Evolutionary conservation across 352 stramenopile species (phyloP).

Genomic region (Pythium brassicae): DNA sequence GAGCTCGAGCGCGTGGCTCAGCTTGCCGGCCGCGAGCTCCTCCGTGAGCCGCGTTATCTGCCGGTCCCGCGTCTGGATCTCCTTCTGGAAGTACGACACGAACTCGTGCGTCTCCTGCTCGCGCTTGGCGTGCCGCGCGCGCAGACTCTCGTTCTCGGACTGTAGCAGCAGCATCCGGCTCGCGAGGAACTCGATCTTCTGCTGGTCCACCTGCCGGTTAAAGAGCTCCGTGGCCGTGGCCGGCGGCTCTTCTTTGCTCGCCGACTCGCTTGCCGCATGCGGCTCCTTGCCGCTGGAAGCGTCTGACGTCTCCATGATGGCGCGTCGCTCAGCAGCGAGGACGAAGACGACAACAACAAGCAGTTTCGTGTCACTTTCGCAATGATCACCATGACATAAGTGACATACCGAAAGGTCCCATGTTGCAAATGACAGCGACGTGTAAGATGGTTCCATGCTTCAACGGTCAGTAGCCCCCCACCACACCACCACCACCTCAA

Average conservation of each 20-base stretch:
- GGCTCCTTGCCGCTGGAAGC: neutral
- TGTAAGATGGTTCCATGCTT: too few relatives aligned
- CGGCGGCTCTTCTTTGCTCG: neutral
- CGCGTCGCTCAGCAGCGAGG: neutral
- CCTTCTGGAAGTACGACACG: constrained; percentile 92
- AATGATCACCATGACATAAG: too few relatives aligned
- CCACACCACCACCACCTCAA: constrained; percentile 4
- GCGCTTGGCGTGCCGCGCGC: constrained; percentile 74
- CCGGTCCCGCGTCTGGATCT: constrained; percentile 85
- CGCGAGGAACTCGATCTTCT: constrained; percentile 60
- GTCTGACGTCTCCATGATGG: constrained; percentile 9
- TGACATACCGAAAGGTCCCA: too few relatives aligned
- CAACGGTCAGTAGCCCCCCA: too few relatives aligned
- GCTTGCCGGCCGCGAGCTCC: constrained; percentile 59
- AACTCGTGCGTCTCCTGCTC: constrained; percentile 94
- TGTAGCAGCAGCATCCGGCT: constrained; percentile 58
- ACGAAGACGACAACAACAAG: too few relatives aligned
- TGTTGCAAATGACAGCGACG: too few relatives aligned
- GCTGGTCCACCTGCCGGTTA: constrained; percentile 59
- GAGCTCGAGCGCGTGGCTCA: constrained; percentile 61
- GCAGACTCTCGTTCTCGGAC: constrained; percentile 75
- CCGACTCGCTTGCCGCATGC: neutral
- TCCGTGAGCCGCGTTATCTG: constrained; percentile 78
- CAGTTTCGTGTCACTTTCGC: too few relatives aligned
- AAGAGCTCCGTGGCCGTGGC: constrained; percentile 48